Conservation (phyloP, 495 filamentous ascomycete species). For the Xylaria scruposa region DNA sequence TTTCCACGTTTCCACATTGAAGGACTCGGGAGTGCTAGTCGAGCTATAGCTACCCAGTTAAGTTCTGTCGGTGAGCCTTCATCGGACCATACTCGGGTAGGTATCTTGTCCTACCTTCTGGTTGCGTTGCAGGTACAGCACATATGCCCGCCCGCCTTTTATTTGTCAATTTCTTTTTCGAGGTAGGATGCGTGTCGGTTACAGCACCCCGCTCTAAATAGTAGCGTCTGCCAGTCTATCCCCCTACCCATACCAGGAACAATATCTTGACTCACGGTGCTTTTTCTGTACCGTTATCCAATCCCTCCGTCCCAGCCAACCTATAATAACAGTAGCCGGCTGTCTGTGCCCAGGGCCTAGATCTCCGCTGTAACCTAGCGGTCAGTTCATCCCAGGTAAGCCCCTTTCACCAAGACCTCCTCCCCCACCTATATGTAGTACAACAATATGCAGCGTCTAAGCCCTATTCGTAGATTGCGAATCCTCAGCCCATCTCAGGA, state of each 20-base stretch:
- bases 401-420: background rate
- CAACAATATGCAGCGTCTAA: conserved; percentile 19
- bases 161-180: conserved; percentile 12
- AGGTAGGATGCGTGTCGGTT: conserved; percentile 15
- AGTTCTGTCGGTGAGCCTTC: background rate
- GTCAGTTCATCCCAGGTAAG: background rate
- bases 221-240: background rate
- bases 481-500: background rate
- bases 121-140: conserved; percentile 12
- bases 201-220: conserved; percentile 19
- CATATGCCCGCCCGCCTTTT: background rate
- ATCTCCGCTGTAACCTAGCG: background rate
- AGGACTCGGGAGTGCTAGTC: background rate
- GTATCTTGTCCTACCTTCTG: background rate
- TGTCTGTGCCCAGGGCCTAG: background rate
- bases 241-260: background rate
- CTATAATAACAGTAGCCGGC: background rate
- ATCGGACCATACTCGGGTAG: background rate
- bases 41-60: background rate
- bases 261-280: background rate
- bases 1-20: background rate
- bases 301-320: background rate
- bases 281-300: background rate
- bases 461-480: conserved; percentile 19
- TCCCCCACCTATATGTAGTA: background rate